These are phyloP conservation scores for Pythium sukuiense DNA, from an alignment of 352 stramenopile genomes.

Conservation along the genomic window DNA sequence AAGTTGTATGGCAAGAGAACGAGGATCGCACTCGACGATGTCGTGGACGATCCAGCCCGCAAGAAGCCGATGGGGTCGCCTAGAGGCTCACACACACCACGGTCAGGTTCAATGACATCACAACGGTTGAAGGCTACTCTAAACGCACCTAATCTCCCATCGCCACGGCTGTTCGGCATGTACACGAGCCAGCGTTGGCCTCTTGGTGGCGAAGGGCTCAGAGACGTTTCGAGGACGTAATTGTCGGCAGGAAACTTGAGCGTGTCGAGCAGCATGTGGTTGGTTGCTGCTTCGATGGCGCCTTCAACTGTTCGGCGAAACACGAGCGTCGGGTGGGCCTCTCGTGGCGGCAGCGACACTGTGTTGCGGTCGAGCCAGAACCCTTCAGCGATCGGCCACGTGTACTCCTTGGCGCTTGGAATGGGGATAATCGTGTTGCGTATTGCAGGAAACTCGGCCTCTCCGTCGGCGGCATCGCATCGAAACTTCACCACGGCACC, in stretches of 20 bases:
- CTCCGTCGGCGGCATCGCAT: constrained; percentile 51
- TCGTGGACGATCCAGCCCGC: constrained; percentile 35
- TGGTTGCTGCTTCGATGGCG: constrained; percentile 79
- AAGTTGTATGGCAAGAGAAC: constrained; percentile 90
- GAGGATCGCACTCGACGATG: constrained; percentile 51
- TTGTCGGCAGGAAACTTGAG: constrained; percentile 85
- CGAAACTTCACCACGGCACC: constrained; percentile 83
- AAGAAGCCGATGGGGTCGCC: constrained; percentile 84
- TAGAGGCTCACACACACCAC: constrained; percentile 11
- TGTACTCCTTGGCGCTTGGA: constrained; percentile 77
- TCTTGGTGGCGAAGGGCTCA: constrained; percentile 61
- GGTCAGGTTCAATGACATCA: not conserved
- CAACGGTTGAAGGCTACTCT: not conserved
- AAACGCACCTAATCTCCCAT: constrained; percentile 61
- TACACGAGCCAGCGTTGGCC: constrained; percentile 86
- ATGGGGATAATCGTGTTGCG: constrained; percentile 77
- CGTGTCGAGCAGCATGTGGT: constrained; percentile 86
- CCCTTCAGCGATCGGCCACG: constrained; percentile 77
- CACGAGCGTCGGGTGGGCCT: constrained; percentile 76
- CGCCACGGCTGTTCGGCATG: constrained; percentile 75
- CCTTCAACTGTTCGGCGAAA: constrained; percentile 72
- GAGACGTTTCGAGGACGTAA: constrained; percentile 62
- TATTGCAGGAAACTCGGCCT: constrained; percentile 44
- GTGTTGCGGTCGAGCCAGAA: constrained; percentile 88
- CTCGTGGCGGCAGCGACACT: constrained; percentile 60